phyloP scores from a whole-genome alignment of 2,329 filamentous ascomycete genomes.

The Fusarium redolens region DNA sequence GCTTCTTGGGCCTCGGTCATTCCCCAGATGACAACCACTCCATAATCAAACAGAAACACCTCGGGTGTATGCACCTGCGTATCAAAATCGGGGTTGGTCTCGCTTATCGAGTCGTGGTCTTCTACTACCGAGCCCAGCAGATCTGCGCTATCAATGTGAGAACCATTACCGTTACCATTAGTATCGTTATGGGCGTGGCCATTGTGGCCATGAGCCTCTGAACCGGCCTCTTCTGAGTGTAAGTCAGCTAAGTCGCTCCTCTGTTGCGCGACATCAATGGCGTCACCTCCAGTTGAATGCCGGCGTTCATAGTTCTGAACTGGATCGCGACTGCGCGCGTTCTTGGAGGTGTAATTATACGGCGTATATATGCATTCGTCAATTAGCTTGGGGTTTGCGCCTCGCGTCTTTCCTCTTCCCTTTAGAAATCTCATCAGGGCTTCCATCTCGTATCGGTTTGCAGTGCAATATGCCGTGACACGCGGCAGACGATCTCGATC shows the following conservation, averaged over 20 bases:
- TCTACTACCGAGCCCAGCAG: slow-evolving; percentile 51
- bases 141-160: slow-evolving; percentile 47
- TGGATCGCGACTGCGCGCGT: slow-evolving; percentile 49
- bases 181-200: slow-evolving; percentile 39
- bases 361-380: slow-evolving; percentile 98
- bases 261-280: slow-evolving; percentile 54
- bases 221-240: slow-evolving; percentile 52
- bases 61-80: slow-evolving; percentile 91
- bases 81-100: slow-evolving; percentile 78
- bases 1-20: slow-evolving; percentile 93
- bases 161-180: slow-evolving; percentile 42
- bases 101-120: slow-evolving; percentile 54
- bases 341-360: slow-evolving; percentile 77
- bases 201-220: slow-evolving; percentile 45
- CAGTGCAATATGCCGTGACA: slow-evolving; percentile 97
- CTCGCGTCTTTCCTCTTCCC: slow-evolving; percentile 79
- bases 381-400: slow-evolving; percentile 88
- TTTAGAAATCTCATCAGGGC: slow-evolving; percentile 92
- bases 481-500: slow-evolving; percentile 87
- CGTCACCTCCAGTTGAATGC: slow-evolving; percentile 79
- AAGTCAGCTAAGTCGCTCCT: slow-evolving; percentile 74
- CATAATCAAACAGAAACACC: slow-evolving; percentile 96
- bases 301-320: slow-evolving; percentile 70
- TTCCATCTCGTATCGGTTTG: slow-evolving; percentile 91
- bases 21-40: slow-evolving; percentile 97